These are phyloP conservation scores for Buddleja alternifolia DNA, from an alignment of 257 asterid genomes.

Conservation along the genomic window DNA sequence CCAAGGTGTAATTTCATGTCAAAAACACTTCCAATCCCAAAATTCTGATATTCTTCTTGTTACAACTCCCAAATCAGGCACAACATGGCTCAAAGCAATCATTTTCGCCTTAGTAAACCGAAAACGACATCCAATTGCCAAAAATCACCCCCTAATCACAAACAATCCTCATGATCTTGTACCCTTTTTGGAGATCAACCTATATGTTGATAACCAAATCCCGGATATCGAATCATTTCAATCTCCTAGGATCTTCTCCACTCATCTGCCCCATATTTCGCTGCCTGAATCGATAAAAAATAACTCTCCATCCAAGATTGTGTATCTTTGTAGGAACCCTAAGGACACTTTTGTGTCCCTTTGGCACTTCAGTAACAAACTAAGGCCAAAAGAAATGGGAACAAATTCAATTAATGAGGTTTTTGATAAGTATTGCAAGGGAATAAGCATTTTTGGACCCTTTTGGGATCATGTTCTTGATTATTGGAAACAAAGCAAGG, in stretches of 20 bases:
- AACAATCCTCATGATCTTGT: conserved; percentile 33
- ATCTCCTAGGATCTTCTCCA: conserved; percentile 40
- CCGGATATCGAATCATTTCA: conserved; percentile 33
- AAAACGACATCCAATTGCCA: conserved; percentile 2
- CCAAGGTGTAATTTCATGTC: conserved; percentile 41
- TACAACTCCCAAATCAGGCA: conserved; percentile 59
- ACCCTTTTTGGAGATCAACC: conserved; percentile 31
- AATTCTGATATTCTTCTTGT: conserved; percentile 45
- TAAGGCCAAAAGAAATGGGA: conserved; percentile 25
- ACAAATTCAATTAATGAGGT: conserved; percentile 33
- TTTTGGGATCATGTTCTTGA: conserved; percentile 53
- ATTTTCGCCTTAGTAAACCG: conserved; percentile 45
- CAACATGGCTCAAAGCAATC: conserved; percentile 61
- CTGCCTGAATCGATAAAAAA: conserved; percentile 35
- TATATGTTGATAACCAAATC: conserved; percentile 35
- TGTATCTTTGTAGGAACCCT: conserved; percentile 56
- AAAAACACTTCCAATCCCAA: conserved; percentile 39
- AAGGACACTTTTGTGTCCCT: conserved; percentile 57
- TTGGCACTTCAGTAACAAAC: conserved; percentile 49
- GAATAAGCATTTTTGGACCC: conserved; percentile 51
- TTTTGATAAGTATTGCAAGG: conserved; percentile 44
- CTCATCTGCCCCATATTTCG: conserved; percentile 40
- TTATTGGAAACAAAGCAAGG: conserved; percentile 42
- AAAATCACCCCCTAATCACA: conserved; percentile 28
- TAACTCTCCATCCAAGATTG: conserved; percentile 37